Evolutionary conservation across 306 rosid species (phyloP).

Genomic region (Prunus mira): DNA sequence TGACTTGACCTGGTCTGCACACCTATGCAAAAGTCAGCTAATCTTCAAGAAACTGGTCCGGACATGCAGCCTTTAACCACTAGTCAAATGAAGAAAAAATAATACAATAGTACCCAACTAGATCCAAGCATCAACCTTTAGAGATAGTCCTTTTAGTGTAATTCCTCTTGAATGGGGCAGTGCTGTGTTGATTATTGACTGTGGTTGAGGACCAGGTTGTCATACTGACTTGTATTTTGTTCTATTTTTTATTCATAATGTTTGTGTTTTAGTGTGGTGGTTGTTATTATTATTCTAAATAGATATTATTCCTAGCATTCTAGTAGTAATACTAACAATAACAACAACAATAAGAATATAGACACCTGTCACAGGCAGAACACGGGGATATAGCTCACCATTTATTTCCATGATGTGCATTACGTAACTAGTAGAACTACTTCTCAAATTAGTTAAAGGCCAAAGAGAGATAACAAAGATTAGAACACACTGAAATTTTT

Average conservation of each 20-base stretch:
- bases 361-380: neutral
- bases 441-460: neutral
- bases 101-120: neutral
- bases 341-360: too few relatives aligned
- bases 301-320: neutral
- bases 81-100: neutral
- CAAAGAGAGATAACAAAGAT: neutral
- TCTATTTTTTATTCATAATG: neutral
- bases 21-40: neutral
- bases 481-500: neutral
- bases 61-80: neutral
- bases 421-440: neutral
- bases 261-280: neutral
- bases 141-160: neutral
- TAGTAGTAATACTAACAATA: neutral
- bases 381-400: neutral
- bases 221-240: neutral
- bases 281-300: neutral
- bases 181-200: neutral
- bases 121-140: neutral
- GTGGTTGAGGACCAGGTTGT: neutral
- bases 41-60: neutral
- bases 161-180: neutral
- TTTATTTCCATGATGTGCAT: neutral
- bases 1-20: neutral